These are phyloP conservation scores for Cercospora nicotianae DNA, from an alignment of 2,329 filamentous ascomycete genomes.

Conservation along the genomic window DNA sequence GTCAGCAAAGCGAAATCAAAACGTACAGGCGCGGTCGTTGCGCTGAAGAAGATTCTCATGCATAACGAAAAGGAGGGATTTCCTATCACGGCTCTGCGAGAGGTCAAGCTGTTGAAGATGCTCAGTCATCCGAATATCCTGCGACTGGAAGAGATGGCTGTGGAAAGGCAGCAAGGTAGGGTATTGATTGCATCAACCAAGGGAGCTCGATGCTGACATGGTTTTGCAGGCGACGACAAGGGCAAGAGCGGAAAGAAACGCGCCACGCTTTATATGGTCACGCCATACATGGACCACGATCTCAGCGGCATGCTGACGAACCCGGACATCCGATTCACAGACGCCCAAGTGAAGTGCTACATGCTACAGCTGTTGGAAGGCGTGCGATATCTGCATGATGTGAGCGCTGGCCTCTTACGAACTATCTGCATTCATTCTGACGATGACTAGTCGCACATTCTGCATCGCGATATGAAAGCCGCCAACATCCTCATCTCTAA, in stretches of 20 bases:
- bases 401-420: slow-evolving; percentile 34
- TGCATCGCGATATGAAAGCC: slow-evolving; percentile 98
- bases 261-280: slow-evolving; percentile 97
- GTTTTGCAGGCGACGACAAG: slow-evolving; percentile 34
- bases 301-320: slow-evolving; percentile 96
- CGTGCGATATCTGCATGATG: slow-evolving; percentile 82
- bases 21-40: slow-evolving; percentile 72
- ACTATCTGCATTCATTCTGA: background rate
- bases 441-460: slow-evolving; percentile 58
- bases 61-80: slow-evolving; percentile 99
- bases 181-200: slow-evolving; percentile 2
- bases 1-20: slow-evolving; percentile 85
- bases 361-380: slow-evolving; percentile 91
- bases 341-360: slow-evolving; percentile 96
- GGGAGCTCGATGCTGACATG: slow-evolving; percentile 13
- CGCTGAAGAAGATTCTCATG: slow-evolving; percentile 98
- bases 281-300: slow-evolving; percentile 98
- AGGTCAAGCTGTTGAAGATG: slow-evolving; percentile 96
- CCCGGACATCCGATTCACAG: slow-evolving; percentile 80
- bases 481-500: slow-evolving; percentile 97
- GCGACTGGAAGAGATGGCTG: slow-evolving; percentile 89
- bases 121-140: slow-evolving; percentile 89
- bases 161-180: slow-evolving; percentile 78
- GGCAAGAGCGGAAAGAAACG: slow-evolving; percentile 53
- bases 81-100: slow-evolving; percentile 94